Base-by-base conservation (phyloP, 192 early-diverging fungal genomes). In the Umbelopsis ramanniana region DNA sequence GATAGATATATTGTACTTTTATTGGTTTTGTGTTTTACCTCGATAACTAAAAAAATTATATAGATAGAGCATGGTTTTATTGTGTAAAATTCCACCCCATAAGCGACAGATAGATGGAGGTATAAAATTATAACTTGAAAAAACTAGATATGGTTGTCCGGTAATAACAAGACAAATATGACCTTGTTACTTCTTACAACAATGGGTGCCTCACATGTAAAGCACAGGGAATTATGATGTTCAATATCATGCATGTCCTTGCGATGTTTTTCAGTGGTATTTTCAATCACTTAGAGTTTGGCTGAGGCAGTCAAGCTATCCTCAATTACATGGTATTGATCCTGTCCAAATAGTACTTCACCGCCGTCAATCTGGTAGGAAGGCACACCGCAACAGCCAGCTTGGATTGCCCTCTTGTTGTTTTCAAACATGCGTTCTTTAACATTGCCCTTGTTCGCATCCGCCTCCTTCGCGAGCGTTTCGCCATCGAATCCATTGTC, bases 291-390 rank as follows among this genome's bases (percentile, higher is more conserved):
- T 63, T 37, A 63, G 29, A 63, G 57, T 35, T 37, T 63, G 33
- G 57, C 57, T 17, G 29, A 29, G 11, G 29, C 11, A 37, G 26
- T 63, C 57, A 63, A 63, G 2, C 26, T 29, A 37, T 63, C 57
- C 12, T 63, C 57, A 37, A 63, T 63, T 2, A 63, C 11, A 63
- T 63, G 33, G 50, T 73, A 66, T 43, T 63, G 57, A n/a, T 63
- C 57, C 26, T 76, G 55, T 21, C 75, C 75, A 70, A 70, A 76
- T 11, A 76, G 23, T 12, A 76, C 9, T 11, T 71, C 55, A 4
- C 57, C 69, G 17, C 70, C 63, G 38, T 76, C 66, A 17, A 76
- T 60, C 52, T 76, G 74, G 45, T 71, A 76, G 35, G 17, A 52
- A 15, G 74, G 74, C 8, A 52, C 69, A 6, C 74, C 74, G 43